Percentiles rank a stretch among this genome's conserved stretches.
Evolutionary conservation across 2,329 filamentous ascomycete genomes (phyloP).

Genomic region (Helminthosporium solani): DNA sequence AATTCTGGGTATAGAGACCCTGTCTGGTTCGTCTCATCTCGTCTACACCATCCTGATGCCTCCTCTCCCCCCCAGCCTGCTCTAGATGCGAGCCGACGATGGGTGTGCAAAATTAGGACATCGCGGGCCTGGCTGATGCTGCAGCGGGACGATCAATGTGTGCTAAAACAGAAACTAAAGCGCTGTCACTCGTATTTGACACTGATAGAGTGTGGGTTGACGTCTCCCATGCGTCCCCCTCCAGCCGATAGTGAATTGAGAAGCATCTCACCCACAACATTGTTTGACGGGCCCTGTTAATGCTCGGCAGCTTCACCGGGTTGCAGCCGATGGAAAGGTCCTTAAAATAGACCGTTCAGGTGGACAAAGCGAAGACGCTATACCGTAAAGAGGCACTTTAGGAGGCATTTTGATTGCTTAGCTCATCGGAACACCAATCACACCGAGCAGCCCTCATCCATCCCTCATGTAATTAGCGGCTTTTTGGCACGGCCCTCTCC

Average conservation of each 20-base stretch:
- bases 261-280: constrained; percentile 1
- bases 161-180: constrained; percentile 22
- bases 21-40: constrained; percentile 1
- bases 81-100: constrained; percentile 6
- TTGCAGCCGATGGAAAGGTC: constrained; percentile 16
- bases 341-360: constrained; percentile 32
- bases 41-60: not conserved
- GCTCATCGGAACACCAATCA: not conserved
- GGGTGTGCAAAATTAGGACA: constrained; percentile 15
- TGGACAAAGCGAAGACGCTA: not conserved
- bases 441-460: not conserved
- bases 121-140: constrained; percentile 6
- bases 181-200: constrained; percentile 13
- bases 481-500: not conserved
- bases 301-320: constrained; percentile 4
- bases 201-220: constrained; percentile 11
- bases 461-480: constrained; percentile 4
- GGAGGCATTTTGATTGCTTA: not conserved
- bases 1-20: not conserved
- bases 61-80: not conserved
- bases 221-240: constrained; percentile 1
- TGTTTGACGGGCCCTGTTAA: constrained; percentile 6
- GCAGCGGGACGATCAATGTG: constrained; percentile 13
- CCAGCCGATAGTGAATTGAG: not conserved
- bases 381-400: not conserved